A percentile compares a stretch with the other conserved stretches of the same genome.
phyloP scores from a whole-genome alignment of 805 yeast genomes.

The Torulaspora franciscae region DNA sequence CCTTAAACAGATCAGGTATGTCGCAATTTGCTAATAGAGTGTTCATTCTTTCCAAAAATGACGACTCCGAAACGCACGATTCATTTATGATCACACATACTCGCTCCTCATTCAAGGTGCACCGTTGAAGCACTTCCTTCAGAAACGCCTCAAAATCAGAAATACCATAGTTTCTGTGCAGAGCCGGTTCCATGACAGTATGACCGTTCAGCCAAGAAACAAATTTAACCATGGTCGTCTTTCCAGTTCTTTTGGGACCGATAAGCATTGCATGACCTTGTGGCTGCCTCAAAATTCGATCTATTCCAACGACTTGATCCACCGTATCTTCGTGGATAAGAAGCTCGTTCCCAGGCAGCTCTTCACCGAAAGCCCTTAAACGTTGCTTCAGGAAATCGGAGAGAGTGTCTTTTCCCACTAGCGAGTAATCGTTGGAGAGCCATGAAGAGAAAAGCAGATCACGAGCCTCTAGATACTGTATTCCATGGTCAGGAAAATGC shows the following conservation, averaged over 20 bases:
- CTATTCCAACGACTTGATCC: slow-evolving; percentile 72
- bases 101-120: slow-evolving; percentile 54
- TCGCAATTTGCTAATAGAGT: slow-evolving; percentile 91
- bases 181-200: slow-evolving; percentile 52
- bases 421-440: slow-evolving; percentile 59
- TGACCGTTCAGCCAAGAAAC: slow-evolving; percentile 91
- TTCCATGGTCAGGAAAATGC: slow-evolving; percentile 46
- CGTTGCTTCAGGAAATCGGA: slow-evolving; percentile 56
- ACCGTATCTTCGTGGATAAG: slow-evolving; percentile 65
- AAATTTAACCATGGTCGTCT: slow-evolving; percentile 67
- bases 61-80: slow-evolving; percentile 64
- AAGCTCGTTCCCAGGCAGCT: slow-evolving; percentile 57
- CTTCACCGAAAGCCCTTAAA: slow-evolving; percentile 69
- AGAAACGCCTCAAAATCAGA: slow-evolving; percentile 64
- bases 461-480: slow-evolving; percentile 34
- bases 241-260: slow-evolving; percentile 81
- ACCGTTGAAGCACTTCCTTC: slow-evolving; percentile 46
- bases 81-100: slow-evolving; percentile 77
- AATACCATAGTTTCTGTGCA: slow-evolving; percentile 49
- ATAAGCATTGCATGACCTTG: slow-evolving; percentile 88
- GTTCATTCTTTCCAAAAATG: slow-evolving; percentile 88
- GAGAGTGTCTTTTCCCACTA: slow-evolving; percentile 49
- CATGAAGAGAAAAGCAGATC: slow-evolving; percentile 72
- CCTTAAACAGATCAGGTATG: slow-evolving; percentile 81
- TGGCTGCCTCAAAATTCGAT: slow-evolving; percentile 72